These are phyloP conservation scores for Stellera chamaejasme DNA, from an alignment of 345 rosid species.

Conservation along the genomic window DNA sequence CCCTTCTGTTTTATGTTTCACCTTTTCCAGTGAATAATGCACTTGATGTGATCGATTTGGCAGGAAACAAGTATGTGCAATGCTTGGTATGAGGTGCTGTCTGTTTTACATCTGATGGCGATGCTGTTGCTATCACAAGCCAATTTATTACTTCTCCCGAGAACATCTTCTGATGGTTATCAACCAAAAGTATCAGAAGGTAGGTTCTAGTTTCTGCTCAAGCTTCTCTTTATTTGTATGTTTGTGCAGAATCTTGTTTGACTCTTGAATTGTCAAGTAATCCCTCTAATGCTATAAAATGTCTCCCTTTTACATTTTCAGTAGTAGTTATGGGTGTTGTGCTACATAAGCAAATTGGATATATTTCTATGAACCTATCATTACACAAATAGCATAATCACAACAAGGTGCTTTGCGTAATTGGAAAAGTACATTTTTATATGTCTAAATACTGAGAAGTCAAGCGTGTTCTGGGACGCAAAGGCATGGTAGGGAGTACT, in stretches of 20 bases:
- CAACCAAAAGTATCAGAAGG: conserved; percentile 95
- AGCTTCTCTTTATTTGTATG: not conserved
- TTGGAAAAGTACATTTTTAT: no score
- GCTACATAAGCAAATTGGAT: not conserved
- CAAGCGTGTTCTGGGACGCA: no score
- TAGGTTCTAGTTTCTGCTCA: conserved; percentile 21
- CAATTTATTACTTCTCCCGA: conserved; percentile 86
- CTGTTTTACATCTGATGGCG: conserved; percentile 97
- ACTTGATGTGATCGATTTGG: conserved; percentile 17
- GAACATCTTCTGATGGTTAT: conserved; percentile 68
- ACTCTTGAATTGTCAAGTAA: no score
- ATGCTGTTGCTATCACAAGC: conserved; percentile 84
- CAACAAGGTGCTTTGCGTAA: no score
- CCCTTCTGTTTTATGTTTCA: conserved; percentile 6
- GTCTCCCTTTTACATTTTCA: no score
- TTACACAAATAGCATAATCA: no score
- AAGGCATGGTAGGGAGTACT: no score
- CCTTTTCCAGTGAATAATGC: conserved; percentile 9
- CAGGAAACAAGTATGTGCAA: conserved; percentile 92
- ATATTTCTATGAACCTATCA: no score
- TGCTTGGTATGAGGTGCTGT: conserved; percentile 94
- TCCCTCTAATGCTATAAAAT: no score
- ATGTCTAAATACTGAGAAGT: no score
- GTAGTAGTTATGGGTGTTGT: not conserved
- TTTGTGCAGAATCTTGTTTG: no score